Base-by-base conservation (phyloP, 108 stramenopile species). In the Cyclotella sp. region DNA sequence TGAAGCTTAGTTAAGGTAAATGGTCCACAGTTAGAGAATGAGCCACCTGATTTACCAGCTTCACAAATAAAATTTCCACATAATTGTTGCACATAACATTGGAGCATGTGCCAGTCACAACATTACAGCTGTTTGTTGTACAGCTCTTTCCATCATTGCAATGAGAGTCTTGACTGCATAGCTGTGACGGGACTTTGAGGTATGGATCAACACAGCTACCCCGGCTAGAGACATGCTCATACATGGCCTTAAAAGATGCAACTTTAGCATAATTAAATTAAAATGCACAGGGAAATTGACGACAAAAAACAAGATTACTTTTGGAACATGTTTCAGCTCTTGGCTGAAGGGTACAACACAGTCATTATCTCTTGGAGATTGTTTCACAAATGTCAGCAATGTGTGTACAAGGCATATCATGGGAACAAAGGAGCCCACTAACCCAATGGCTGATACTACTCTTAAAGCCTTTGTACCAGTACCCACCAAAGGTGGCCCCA, bases 31-130 rank as follows among this genome's bases (percentile, higher is more conserved):
- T 69, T 49, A 12, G 27, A 18, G 24, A 2, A 39, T 2, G 34
- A 34, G 34, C 34, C 34, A 34, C 2, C 19, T 7, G 41, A 58
- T 28, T 71, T 54, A 28, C 29, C 55, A 18, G 53, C 70, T 21
- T 71, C 70, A 41, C 70, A 71, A 1, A 71, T 29, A 42, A 21
- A 21, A 18, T 71, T 71, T 43, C 70, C 70, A 26, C 70, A 71
- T 21, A 58, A 27, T 28, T 58, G 24, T 26, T 9, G 1, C 22
- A 21, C 22, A 58, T 28, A 9, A 26, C 24, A 24, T 58, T 58
- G 19, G 55, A 58, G 24, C 55, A 58, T 24, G 3, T 16, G 3
- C 22, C 26, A 2, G 18, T 41, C 14, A 22, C 10, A 7, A 21
- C 26, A 58, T 58, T 24, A 22, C 64, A 66, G 13, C 6, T 13